A percentile compares a stretch with the other conserved stretches of the same genome.
These are phyloP conservation scores for Jatropha multifida DNA, from an alignment of 441 rosid species.

Conservation along the genomic window DNA sequence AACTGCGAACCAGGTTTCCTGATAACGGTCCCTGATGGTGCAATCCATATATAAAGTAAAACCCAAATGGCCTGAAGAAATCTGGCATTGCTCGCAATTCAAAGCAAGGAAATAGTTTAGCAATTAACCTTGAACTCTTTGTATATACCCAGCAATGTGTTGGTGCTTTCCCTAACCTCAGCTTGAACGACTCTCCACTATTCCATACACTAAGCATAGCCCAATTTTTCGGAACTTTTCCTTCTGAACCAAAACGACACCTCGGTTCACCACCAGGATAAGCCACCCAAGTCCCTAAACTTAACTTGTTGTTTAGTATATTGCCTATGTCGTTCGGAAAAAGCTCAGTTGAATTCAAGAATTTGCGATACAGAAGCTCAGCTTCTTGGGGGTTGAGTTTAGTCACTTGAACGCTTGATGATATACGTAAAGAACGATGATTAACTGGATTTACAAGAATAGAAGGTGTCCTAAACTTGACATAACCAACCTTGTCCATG, in stretches of 20 bases:
- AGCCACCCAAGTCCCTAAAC: slow-evolving; percentile 77
- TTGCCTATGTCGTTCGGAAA: slow-evolving; percentile 62
- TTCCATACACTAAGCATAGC: slow-evolving; percentile 90
- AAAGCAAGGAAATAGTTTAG: slow-evolving; percentile 48
- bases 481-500: slow-evolving; percentile 47
- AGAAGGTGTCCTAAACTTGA: slow-evolving; percentile 52
- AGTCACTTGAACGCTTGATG: slow-evolving; percentile 36
- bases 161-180: slow-evolving; percentile 59
- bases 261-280: slow-evolving; percentile 38
- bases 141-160: slow-evolving; percentile 50
- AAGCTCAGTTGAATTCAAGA: slow-evolving; percentile 57
- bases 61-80: slow-evolving; percentile 63
- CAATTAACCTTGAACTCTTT: slow-evolving; percentile 42
- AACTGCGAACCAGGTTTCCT: slow-evolving; percentile 46
- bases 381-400: slow-evolving; percentile 58
- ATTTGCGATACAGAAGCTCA: slow-evolving; percentile 45
- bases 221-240: slow-evolving; percentile 45
- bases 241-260: slow-evolving; percentile 22
- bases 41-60: slow-evolving; percentile 72
- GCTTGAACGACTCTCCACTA: slow-evolving; percentile 63
- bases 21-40: slow-evolving; percentile 56
- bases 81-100: slow-evolving; percentile 53
- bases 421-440: slow-evolving; percentile 24
- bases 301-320: slow-evolving; percentile 55
- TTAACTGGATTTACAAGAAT: slow-evolving; percentile 69